Conservation (phyloP, 495 filamentous ascomycete genomes). For the Aspergillus leporis region DNA sequence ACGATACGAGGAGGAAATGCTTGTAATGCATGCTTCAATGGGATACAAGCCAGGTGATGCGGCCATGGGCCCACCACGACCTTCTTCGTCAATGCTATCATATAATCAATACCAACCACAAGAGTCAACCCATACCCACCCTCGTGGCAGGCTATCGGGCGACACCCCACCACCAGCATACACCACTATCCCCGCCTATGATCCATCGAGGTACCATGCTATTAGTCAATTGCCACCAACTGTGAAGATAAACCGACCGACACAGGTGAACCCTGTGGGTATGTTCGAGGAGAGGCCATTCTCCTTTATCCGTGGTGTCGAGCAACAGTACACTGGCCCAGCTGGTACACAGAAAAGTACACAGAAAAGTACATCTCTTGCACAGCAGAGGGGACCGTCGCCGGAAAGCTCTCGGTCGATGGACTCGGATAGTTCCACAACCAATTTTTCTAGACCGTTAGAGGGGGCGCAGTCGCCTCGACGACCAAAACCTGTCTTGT, state of each 20-base stretch:
- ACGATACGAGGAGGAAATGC: constrained; percentile 23
- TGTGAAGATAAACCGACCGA: background rate
- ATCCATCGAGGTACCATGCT: constrained; percentile 22
- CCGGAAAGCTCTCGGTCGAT: constrained; percentile 7
- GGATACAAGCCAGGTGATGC: constrained; percentile 11
- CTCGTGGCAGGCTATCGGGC: background rate
- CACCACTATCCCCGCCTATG: constrained; percentile 21
- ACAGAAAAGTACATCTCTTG: background rate
- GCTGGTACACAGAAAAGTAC: background rate
- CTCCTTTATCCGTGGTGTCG: background rate
- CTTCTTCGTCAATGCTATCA: constrained; percentile 10
- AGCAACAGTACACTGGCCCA: background rate
- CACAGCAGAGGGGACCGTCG: background rate
- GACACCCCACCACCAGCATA: constrained; percentile 24
- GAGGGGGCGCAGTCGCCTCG: constrained; percentile 17
- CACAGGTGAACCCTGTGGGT: background rate
- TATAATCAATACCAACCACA: constrained; percentile 6
- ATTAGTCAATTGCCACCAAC: constrained; percentile 6
- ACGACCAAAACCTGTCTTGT: constrained; percentile 40
- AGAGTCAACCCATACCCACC: background rate
- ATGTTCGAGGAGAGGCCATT: background rate
- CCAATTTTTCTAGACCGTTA: constrained; percentile 3
- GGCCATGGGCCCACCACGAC: constrained; percentile 8
- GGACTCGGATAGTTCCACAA: background rate
- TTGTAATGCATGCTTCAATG: constrained; percentile 15